Evolutionary conservation across 192 early-diverging fungal species (phyloP).

Genomic region (Mortierella alpina): DNA sequence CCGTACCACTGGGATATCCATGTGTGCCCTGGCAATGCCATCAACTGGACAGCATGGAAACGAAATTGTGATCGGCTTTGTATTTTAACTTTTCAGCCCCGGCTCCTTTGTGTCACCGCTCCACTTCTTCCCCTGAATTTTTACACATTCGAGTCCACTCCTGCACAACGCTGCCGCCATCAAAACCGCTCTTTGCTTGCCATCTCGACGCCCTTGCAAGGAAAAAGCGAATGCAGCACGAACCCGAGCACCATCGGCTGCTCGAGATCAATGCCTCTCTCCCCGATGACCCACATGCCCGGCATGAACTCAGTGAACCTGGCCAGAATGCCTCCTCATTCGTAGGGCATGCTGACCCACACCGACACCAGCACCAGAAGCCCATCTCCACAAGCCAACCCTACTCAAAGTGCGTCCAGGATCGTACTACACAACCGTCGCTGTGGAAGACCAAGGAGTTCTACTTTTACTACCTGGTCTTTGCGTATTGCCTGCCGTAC

Average conservation of each 20-base stretch:
- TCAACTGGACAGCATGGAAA: too few species aligned
- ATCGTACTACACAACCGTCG: constrained; percentile 60
- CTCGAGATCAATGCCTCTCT: constrained; percentile 22
- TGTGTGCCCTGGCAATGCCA: too few species aligned
- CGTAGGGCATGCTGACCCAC: constrained; percentile 4
- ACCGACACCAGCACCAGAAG: neutral
- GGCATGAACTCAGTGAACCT: neutral
- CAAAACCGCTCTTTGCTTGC: too few species aligned
- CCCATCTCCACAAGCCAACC: constrained; percentile 30
- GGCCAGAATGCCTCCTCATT: constrained; percentile 18
- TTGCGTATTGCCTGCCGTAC: constrained; percentile 66
- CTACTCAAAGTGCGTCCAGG: constrained; percentile 26
- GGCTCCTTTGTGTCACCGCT: too few species aligned
- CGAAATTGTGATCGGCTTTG: too few species aligned
- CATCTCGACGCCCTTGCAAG: too few species aligned
- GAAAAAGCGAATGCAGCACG: constrained; percentile 11
- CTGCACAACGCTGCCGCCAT: too few species aligned
- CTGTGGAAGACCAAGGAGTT: constrained; percentile 78
- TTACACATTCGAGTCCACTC: too few species aligned
- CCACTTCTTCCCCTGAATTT: too few species aligned
- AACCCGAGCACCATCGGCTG: constrained; percentile 30
- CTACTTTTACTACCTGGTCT: constrained; percentile 76
- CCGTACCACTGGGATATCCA: too few species aligned
- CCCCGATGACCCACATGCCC: neutral
- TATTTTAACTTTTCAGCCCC: too few species aligned